Percentiles rank a stretch among this genome's conserved stretches.
Evolutionary conservation across 306 rosid species (phyloP).

Genomic region (Cicer cuneatum): DNA sequence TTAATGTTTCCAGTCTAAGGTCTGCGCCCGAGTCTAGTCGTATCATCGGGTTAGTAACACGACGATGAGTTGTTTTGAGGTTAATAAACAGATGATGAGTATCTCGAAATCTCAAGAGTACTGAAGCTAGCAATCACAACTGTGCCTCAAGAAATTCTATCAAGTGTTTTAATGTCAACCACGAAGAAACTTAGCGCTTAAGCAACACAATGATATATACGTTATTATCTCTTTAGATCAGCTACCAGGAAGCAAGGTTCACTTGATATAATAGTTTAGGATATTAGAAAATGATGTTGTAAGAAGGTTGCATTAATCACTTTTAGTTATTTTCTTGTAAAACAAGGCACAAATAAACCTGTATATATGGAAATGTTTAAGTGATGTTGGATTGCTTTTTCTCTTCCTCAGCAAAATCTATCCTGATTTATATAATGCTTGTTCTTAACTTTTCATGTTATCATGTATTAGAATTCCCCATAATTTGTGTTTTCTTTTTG

Average conservation of each 20-base stretch:
- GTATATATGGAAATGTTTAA: constrained; percentile 38
- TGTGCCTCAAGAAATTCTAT: constrained; percentile 36
- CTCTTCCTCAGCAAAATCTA: neutral
- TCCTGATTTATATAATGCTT: neutral
- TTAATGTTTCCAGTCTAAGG: too few species aligned
- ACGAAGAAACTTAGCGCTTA: constrained; percentile 43
- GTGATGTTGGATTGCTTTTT: constrained; percentile 20
- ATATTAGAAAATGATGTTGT: constrained; percentile 33
- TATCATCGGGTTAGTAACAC: too few species aligned
- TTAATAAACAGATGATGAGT: neutral
- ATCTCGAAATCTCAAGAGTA: constrained; percentile 36
- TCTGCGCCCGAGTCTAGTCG: too few species aligned
- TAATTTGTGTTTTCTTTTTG: too few species aligned
- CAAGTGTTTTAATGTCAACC: constrained; percentile 38
- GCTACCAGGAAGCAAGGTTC: constrained; percentile 37
- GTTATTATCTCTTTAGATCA: constrained; percentile 7
- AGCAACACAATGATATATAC: neutral
- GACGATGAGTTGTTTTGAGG: neutral
- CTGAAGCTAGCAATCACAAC: constrained; percentile 41
- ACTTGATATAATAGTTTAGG: constrained; percentile 37
- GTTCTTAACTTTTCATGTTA: constrained; percentile 23
- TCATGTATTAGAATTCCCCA: neutral
- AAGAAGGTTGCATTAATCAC: constrained; percentile 33
- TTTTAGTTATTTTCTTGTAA: constrained; percentile 36
- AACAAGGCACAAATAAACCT: constrained; percentile 39